phyloP scores from a whole-genome alignment of 2,329 filamentous ascomycete species.

The Tolypocladium paradoxum region DNA sequence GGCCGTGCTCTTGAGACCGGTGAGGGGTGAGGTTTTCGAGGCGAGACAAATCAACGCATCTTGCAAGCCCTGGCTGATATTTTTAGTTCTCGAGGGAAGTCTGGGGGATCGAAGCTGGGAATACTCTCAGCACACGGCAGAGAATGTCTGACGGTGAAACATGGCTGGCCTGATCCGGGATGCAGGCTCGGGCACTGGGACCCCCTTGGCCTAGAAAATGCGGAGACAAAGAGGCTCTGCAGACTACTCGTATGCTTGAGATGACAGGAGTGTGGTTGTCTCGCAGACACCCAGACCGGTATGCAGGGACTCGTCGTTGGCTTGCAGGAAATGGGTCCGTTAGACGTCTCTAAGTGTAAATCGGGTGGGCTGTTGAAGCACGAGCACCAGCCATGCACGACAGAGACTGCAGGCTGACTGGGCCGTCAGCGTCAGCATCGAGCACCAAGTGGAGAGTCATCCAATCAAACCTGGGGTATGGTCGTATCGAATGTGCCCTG shows the following conservation, averaged over 20 bases:
- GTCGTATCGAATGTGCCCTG: background rate
- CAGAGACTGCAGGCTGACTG: background rate
- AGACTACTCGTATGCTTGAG: too few species aligned
- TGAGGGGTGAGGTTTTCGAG: background rate
- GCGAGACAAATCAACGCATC: background rate
- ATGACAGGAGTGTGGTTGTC: background rate
- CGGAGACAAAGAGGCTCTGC: too few species aligned
- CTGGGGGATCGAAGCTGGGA: background rate
- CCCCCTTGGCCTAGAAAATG: too few species aligned
- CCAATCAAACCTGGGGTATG: background rate
- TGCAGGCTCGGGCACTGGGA: too few species aligned
- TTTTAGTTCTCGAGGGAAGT: background rate
- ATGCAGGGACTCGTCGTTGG: background rate
- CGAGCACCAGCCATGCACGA: background rate
- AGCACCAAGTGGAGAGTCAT: background rate
- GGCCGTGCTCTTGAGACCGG: background rate
- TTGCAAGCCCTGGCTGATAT: background rate
- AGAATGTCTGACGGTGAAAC: background rate
- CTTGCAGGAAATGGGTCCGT: background rate
- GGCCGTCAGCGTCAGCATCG: too few species aligned
- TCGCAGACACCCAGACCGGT: background rate
- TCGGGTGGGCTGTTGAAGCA: background rate
- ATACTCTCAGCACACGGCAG: background rate
- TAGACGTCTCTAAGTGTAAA: background rate
- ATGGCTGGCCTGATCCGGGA: background rate